Base-by-base conservation (phyloP, 768 basidiomycete species). In the Russula sp. region DNA sequence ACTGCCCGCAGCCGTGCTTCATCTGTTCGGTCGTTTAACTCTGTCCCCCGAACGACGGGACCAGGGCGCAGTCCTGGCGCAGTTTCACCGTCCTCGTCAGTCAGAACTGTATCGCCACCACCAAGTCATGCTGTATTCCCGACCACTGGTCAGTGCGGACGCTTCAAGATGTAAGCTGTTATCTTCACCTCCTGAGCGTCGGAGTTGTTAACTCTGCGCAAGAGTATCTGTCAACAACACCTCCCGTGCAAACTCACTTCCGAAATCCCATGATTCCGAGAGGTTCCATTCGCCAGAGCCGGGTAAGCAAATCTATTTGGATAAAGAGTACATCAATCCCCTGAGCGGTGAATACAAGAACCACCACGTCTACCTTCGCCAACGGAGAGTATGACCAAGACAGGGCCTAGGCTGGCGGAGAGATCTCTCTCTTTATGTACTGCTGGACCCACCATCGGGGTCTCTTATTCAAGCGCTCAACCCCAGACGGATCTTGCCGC, bases 131-230 rank as follows among this genome's bases (percentile, higher is more conserved):
- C 31, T 39, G 54, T 56, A 18, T 44, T 35, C 16, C 58, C 27
- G 1, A 37, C 54, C n/a, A 20, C 35, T 45, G 27, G 31, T n/a
- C 49, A 51, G 63, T 16, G 14, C 27, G 58, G 60, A 6, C 63
- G 58, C 58, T 55, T 60, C 54, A 56, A 50, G 42, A 64, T 47
- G 63, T 64, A 39, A 9, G 63, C 31, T 14, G 16, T 60, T 35
- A 4, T 40, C 18, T 45, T 37, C 39, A 35, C 14, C 48, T n/a
- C 34, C n/a, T 9, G 40, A 39, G 42, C 9, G 8, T 20, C 18
- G 8, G 18, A 4, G 32, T 60, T 39, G 35, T 55, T 51, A 11
- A 50, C 27, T 32, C 6, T 37, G 4, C 22, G 8, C 27, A 49
- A 64, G 59, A 14, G 48, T 49, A 20, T 49, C 22, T 37, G 48